Base-by-base conservation (phyloP, 2,329 filamentous ascomycete species). In the Aspergillus candidus region DNA sequence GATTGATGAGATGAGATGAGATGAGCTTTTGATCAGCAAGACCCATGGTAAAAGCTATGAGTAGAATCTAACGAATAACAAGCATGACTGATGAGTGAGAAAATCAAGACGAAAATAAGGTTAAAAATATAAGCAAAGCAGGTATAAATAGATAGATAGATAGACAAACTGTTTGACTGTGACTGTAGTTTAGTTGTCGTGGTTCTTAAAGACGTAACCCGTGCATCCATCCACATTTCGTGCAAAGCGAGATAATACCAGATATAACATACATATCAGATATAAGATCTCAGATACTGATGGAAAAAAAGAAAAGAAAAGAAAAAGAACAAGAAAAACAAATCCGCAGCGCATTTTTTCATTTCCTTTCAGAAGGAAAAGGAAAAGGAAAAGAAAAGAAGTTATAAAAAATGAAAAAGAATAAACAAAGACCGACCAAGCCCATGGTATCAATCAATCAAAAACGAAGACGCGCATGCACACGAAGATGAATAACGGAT, bases 111-210 rank as follows among this genome's bases (percentile, higher is more conserved):
- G 44, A 40, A 46, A 34, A 34, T 14, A 50, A 47, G 47, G 35
- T 56, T 51, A 51, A 51, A 44, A 32, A 35, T 38, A 43, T 36
- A 34, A 44, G 30, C 43, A 42, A 46, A 44, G 46, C 47, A 48
- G 22, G 8, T 27, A 27, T 10, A 27, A 10, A 27, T 27, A 27
- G 22, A 10, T 27, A 27, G 6, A 27, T 27, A 27, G 3, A 22
- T 22, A 22, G 15, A 15, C 15, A 22, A 27, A 10, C 22, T 27
- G 22, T 10, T 27, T 27, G 22, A 27, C 22, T 27, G 8, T 27
- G 22, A 27, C 7, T 27, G 22, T 27, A 27, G 22, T 27, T 2
- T 27, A 8, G 22, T 18, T 4, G 18, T 18, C 1, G 7, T 27
- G 22, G 7, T 27, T 27, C 22, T 27, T 27, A 27, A 10, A 27